phyloP scores from a whole-genome alignment of 306 rosid genomes.

The Cyamopsis tetragonoloba region DNA sequence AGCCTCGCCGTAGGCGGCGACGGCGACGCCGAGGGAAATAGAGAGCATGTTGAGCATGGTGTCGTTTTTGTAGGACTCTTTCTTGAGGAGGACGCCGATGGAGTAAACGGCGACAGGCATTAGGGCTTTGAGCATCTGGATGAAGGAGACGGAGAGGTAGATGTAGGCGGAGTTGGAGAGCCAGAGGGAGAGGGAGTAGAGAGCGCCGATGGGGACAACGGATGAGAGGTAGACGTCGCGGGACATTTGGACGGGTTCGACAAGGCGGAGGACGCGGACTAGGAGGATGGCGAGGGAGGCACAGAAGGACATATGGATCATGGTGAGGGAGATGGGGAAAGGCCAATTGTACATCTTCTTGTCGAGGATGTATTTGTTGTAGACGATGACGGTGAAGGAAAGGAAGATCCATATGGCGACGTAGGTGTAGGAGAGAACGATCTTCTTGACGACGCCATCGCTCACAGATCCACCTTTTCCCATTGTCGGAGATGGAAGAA shows the following conservation, averaged over 20 bases:
- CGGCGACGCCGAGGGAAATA: conserved; percentile 74
- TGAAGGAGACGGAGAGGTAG: conserved; percentile 86
- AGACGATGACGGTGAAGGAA: conserved; percentile 81
- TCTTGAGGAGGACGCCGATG: conserved; percentile 59
- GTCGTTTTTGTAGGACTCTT: conserved; percentile 57
- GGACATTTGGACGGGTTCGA: conserved; percentile 75
- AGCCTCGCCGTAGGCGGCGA: conserved; percentile 90
- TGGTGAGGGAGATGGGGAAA: conserved; percentile 82
- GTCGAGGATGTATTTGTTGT: conserved; percentile 96
- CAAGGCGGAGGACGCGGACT: conserved; percentile 60
- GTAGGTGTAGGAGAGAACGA: conserved; percentile 71
- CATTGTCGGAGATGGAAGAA: conserved; percentile 34
- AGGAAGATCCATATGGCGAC: conserved; percentile 89
- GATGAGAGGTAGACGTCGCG: conserved; percentile 66
- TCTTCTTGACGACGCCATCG: conserved; percentile 75
- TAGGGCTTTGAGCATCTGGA: conserved; percentile 88
- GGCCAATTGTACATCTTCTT: conserved; percentile 93
- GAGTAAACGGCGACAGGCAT: conserved; percentile 96
- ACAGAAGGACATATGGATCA: conserved; percentile 96
- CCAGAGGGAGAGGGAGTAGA: conserved; percentile 82
- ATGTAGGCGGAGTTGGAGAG: conserved; percentile 90
- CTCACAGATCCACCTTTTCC: conserved; percentile 76
- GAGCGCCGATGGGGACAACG: conserved; percentile 86
- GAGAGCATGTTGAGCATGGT: conserved; percentile 86
- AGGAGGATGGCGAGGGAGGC: conserved; percentile 65